Percentiles rank a stretch among this genome's conserved stretches.
These are phyloP conservation scores for Rhododendron simsii DNA, from an alignment of 148 eudicot species.

Conservation along the genomic window DNA sequence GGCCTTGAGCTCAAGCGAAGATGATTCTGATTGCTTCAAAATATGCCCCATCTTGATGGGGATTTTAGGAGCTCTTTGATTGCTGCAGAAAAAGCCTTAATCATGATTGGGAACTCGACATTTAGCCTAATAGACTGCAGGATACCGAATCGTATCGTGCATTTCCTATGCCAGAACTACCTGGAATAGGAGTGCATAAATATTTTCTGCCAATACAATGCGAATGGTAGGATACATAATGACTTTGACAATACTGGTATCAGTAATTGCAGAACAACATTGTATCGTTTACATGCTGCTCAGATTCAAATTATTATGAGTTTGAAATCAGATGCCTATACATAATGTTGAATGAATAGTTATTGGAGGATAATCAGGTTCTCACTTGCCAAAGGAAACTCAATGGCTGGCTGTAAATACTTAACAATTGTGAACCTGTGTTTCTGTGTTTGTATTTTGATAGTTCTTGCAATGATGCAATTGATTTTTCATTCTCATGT, in stretches of 20 bases:
- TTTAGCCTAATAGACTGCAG: not conserved
- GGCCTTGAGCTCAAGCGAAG: not conserved
- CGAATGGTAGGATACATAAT: not conserved
- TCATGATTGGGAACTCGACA: not conserved
- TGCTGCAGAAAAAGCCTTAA: too few species aligned
- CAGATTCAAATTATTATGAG: not conserved
- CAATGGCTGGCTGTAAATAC: not conserved
- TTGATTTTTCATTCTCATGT: not conserved
- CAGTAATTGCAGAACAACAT: not conserved
- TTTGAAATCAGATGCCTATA: not conserved
- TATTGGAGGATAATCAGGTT: not conserved
- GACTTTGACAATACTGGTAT: not conserved
- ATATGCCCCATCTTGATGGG: not conserved
- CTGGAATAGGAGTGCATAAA: not conserved
- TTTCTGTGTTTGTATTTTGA: not conserved
- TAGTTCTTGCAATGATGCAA: not conserved
- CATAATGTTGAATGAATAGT: not conserved
- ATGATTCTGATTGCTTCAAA: not conserved
- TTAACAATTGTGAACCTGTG: not conserved
- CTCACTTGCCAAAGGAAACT: conserved; percentile 1
- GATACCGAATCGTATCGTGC: not conserved
- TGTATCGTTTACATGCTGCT: not conserved
- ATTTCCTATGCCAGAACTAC: not conserved
- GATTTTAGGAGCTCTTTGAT: not conserved
- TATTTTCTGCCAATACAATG: not conserved